phyloP scores from a whole-genome alignment of 495 filamentous ascomycete species.

The Annulohypoxylon nitens region DNA sequence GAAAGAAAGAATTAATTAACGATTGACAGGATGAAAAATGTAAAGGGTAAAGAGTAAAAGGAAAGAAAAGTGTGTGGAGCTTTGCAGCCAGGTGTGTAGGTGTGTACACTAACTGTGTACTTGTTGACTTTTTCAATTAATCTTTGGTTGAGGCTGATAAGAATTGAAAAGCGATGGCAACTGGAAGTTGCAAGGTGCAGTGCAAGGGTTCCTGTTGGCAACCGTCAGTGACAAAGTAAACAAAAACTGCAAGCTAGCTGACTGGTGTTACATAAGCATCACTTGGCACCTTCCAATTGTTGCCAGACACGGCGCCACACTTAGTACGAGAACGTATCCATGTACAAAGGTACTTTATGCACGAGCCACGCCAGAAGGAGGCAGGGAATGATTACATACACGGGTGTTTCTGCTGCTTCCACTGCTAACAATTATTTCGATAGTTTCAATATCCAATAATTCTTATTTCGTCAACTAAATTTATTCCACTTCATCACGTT shows the following conservation, averaged over 20 bases:
- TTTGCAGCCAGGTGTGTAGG: not conserved
- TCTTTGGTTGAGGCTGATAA: constrained; percentile 17
- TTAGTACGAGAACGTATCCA: not conserved
- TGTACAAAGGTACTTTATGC: not conserved
- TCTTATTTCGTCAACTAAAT: not conserved
- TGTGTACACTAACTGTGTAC: not conserved
- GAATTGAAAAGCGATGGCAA: constrained; percentile 6
- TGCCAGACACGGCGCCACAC: no score
- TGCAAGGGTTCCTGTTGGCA: constrained; percentile 41
- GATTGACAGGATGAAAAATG: not conserved
- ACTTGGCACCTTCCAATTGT: not conserved
- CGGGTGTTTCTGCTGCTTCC: not conserved
- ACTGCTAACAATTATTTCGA: not conserved
- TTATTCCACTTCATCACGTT: not conserved
- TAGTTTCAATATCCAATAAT: no score
- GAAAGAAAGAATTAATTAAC: constrained; percentile 5
- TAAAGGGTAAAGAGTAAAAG: not conserved
- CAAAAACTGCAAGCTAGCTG: constrained; percentile 26
- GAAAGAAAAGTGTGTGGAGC: not conserved
- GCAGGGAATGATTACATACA: no score
- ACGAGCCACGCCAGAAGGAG: not conserved
- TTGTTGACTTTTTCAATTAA: not conserved
- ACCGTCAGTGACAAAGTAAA: constrained; percentile 44
- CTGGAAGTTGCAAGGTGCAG: no score
- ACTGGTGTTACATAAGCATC: not conserved